Percentiles rank a stretch among this genome's conserved stretches.
Evolutionary conservation across 306 rosid species (phyloP).

Genomic region (Gleditsia sinensis): DNA sequence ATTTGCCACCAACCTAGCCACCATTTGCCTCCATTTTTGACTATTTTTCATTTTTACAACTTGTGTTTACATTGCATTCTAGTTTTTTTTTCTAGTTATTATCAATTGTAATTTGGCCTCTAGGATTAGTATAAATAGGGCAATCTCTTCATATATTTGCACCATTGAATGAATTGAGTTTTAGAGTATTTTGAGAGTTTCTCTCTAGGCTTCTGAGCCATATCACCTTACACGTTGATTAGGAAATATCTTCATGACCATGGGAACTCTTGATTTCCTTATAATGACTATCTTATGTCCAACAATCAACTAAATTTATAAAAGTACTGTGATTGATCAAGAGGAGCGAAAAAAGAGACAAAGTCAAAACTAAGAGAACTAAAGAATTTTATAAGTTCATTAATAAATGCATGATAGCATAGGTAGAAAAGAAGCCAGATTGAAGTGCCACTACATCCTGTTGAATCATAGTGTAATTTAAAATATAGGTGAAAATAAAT

Average conservation of each 20-base stretch:
- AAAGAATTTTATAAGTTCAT: constrained; percentile 4
- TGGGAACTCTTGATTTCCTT: not conserved
- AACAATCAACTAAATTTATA: not conserved
- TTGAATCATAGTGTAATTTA: not conserved
- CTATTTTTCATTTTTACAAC: too few relatives aligned
- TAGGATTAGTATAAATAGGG: too few relatives aligned
- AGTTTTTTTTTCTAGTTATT: too few relatives aligned
- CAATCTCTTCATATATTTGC: too few relatives aligned
- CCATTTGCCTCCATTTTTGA: too few relatives aligned
- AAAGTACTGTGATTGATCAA: constrained; percentile 4
- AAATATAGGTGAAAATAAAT: not conserved
- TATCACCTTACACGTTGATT: not conserved
- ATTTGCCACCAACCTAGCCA: too few relatives aligned
- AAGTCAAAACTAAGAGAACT: not conserved
- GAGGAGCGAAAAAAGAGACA: constrained; percentile 3
- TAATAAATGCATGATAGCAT: not conserved
- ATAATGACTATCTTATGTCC: not conserved
- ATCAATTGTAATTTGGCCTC: too few relatives aligned
- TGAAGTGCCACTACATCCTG: constrained; percentile 2
- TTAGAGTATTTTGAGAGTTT: too few relatives aligned
- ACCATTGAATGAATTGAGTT: too few relatives aligned
- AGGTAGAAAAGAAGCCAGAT: not conserved
- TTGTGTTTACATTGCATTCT: too few relatives aligned
- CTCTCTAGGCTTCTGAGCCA: too few relatives aligned
- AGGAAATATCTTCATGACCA: not conserved